Evolutionary conservation across 176 grass and related monocot species (phyloP).

Genomic region (Avena atlantica): DNA sequence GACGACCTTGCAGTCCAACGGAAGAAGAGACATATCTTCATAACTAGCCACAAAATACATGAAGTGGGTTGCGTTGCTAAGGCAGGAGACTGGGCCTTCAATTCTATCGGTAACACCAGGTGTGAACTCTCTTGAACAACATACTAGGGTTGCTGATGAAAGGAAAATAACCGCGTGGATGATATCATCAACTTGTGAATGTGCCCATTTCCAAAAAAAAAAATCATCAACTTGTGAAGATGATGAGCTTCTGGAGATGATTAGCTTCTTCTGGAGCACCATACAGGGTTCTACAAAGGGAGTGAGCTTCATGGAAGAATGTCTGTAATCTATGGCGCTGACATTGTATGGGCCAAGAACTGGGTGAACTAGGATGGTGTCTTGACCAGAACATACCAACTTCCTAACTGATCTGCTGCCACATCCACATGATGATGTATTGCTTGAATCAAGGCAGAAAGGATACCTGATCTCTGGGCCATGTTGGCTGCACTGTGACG

Average conservation of each 20-base stretch:
- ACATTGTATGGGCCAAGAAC: neutral
- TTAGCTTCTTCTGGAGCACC: neutral
- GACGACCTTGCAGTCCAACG: slow-evolving; percentile 30
- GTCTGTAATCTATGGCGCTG: neutral
- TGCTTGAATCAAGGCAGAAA: slow-evolving; percentile 32
- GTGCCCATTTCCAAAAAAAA: too few species aligned
- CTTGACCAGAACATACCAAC: neutral
- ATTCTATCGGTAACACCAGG: slow-evolving; percentile 34
- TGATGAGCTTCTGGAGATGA: neutral
- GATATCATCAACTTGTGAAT: too few species aligned
- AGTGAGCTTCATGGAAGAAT: neutral
- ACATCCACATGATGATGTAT: slow-evolving; percentile 10
- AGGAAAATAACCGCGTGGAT: too few species aligned
- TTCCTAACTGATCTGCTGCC: too few species aligned
- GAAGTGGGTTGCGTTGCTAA: slow-evolving; percentile 33
- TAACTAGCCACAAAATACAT: neutral
- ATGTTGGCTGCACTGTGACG: neutral
- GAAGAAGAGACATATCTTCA: slow-evolving; percentile 38
- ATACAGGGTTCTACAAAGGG: too few species aligned
- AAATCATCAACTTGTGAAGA: too few species aligned
- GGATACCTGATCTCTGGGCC: neutral
- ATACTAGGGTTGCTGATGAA: slow-evolving; percentile 33
- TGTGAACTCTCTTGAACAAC: slow-evolving; percentile 46
- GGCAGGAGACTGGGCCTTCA: slow-evolving; percentile 46
- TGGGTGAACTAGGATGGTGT: slow-evolving; percentile 3